These are phyloP conservation scores for Solanum rostratum DNA, from an alignment of 257 asterid genomes.

Conservation along the genomic window DNA sequence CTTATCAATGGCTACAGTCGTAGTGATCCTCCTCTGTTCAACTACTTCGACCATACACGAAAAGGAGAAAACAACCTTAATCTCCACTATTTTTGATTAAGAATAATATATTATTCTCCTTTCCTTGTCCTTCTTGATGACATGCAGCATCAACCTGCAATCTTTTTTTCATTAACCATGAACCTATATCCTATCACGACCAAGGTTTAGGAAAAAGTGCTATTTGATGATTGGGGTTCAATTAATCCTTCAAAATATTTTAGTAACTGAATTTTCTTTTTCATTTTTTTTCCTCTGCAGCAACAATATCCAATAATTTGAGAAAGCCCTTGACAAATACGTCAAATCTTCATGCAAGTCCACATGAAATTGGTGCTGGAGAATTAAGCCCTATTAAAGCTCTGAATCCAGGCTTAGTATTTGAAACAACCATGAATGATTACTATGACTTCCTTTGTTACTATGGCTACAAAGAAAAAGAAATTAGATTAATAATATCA, in stretches of 20 bases:
- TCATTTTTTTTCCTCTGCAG: constrained; percentile 11
- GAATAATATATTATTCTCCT: no score
- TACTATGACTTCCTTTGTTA: constrained; percentile 50
- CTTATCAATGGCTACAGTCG: no score
- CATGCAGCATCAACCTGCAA: no score
- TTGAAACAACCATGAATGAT: constrained; percentile 43
- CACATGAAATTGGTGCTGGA: constrained; percentile 58
- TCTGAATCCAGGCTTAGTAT: constrained; percentile 53
- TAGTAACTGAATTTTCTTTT: not conserved
- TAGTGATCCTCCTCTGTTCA: no score
- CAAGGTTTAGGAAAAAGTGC: no score
- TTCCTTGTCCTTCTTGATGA: no score
- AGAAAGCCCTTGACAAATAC: constrained; percentile 31
- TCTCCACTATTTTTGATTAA: no score
- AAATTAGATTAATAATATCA: constrained; percentile 23
- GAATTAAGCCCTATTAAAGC: constrained; percentile 53
- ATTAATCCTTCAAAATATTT: not conserved
- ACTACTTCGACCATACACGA: no score
- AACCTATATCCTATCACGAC: no score
- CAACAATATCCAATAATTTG: constrained; percentile 35
- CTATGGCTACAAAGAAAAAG: constrained; percentile 34
- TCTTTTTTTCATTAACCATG: no score
- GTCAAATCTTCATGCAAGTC: constrained; percentile 18
- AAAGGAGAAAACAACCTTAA: no score
- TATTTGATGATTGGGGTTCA: not conserved